Evolutionary conservation across 2,329 filamentous ascomycete species (phyloP), one percentile per base, ranked within the genome.

Genomic region (Talaromyces atroroseus): DNA sequence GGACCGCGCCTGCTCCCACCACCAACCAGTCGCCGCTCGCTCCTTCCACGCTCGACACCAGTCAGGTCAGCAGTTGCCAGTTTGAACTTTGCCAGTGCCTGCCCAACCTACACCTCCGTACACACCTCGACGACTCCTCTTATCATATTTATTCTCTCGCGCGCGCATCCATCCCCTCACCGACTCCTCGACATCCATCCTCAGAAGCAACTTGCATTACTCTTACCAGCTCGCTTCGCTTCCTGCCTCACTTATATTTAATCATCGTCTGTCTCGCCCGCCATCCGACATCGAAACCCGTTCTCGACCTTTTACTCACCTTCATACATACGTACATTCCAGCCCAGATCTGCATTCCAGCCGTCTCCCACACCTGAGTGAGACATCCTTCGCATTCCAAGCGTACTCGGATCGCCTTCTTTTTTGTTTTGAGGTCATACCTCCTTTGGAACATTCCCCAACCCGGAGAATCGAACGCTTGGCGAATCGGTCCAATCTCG

Each of bases 391-490:
- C 49, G 49, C 55, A 54, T 54, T 54, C 45, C 23, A 11, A 32
- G 5, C 32, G 18, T 23, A 18, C 18, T 34, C 50, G 45, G 49
- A 12, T 32, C 50, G 50, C 49, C 18, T 21, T 34, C 18, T 21
- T 34, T 34, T 32, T 16, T 21, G n/a, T 18, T n/a, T 4, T 29
- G 40, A 21, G 47, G 20, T 42, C 46, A 53, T 55, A 48, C 20
- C 23, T 42, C 38, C 51, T 50, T 36, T 47, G 40, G 44, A 47
- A 55, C 56, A 58, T 58, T 55, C 56, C 52, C 52, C 56, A 46
- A 34, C 50, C n/a, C 51, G 29, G 14, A 26, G 24, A 21, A 12
- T 45, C 21, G 11, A 23, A 23, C 40, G 3, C 40, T 21, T 11
- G 21, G 32, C 24, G 34, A 18, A 45, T 36, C 49, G 21, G 42